Base-by-base conservation (phyloP, 2,329 filamentous ascomycete species). In the Colletotrichum viniferum region DNA sequence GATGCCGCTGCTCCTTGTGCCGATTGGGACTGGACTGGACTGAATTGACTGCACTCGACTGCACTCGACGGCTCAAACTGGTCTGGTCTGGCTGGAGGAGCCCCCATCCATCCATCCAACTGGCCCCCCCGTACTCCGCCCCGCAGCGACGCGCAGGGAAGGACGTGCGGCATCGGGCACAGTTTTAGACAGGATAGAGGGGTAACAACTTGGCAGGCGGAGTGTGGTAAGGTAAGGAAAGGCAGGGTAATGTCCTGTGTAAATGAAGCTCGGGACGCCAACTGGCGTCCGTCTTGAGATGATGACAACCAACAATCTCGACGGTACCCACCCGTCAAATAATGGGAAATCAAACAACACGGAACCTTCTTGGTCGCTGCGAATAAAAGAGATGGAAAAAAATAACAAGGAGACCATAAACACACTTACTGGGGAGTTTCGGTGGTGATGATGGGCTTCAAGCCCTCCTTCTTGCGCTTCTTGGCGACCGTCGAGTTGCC, bases 371-470 rank as follows among this genome's bases (percentile, higher is more conserved):
- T n/a, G 18, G 18, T n/a, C 38, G 38, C 38, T 43, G 38, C 38
- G n/a, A 43, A n/a, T 43, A 5, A 6, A n/a, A 43, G 21, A n/a
- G n/a, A 48, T 24, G 6, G 36, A 32, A 14, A 52, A 28, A 24
- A 12, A 24, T 18, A 63, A 70, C 38, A 77, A 73, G 69, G 66
- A 69, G 76, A 69, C 70, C 34, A 77, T 74, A 26, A 67, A 34
- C 34, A 52, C 58, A 66, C 85, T 82, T 82, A 83, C 80, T 77
- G 81, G 77, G 85, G 87, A 84, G 84, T 86, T 80, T 94, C 93
- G 75, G 90, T 94, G 55, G 93, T 95, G 84, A 95, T 93, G 81
- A 95, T 95, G 80, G 94, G 94, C 86, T 94, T 94, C 79, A 94
- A 86, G 69, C 89, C 90, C 56, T 93, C 92, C 89, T 95, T 95